Evolutionary conservation across 1,284 basidiomycete species (phyloP), one percentile per base, ranked within the genome.

Genomic region (Cystobasidium slooffiae): DNA sequence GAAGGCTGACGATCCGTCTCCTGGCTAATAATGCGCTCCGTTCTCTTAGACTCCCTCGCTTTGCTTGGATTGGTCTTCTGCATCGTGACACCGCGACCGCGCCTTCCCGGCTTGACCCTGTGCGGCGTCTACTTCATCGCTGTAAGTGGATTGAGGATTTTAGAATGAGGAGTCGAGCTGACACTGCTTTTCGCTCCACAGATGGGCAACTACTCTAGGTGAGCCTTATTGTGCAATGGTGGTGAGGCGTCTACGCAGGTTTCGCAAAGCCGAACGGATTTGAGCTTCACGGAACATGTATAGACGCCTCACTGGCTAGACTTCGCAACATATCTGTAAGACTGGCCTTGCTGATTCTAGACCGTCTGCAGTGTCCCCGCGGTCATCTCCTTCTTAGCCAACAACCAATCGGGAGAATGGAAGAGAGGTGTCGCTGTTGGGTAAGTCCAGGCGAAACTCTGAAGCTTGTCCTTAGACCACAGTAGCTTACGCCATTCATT

Each of bases 31-130:
- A 6, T 7, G 7, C 37, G n/a, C n/a, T n/a, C n/a, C n/a, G n/a
- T n/a, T n/a, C n/a, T n/a, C n/a, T n/a, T n/a, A n/a, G n/a, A n/a
- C n/a, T 46, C 80, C 31, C 59, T 83, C 53, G 81, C 80, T 49
- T 78, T 83, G 31, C 65, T 80, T 59, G 84, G 84, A 20, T 78
- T 83, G 9, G 70, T 80, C 74, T 80, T 85, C 76, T 70, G 68
- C 18, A 10, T 70, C 14, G 68, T 51, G 9, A 70, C 68, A 46
- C 68, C 68, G 6, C 68, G 59, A 10, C 68, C 68, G 0, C 55
- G 68, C 39, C 39, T 70, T 9, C 68, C 68, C 37, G 68, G 68
- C 7, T 39, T 70, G 24, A 70, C 44, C 10, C 43, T 59, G 7
- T 59, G 61, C 37, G 68, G 56, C 52, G 68, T 70, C 41, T 62